A percentile compares a stretch with the other conserved stretches of the same genome.
Conservation (phyloP, 1,284 basidiomycete genomes). For the Malassezia vespertilionis region DNA sequence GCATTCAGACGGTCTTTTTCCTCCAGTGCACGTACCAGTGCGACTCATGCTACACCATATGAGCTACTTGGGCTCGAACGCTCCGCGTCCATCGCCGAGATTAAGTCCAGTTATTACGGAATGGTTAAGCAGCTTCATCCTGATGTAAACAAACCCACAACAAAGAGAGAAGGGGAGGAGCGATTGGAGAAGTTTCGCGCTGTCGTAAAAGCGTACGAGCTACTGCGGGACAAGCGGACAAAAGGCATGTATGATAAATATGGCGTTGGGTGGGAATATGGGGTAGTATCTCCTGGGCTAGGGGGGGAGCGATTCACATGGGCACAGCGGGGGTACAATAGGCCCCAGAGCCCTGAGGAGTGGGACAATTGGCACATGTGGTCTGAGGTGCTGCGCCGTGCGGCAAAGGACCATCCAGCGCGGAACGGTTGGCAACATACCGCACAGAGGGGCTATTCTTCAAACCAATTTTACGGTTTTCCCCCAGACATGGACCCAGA, state of each 20-base stretch:
- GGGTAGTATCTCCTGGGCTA: neutral
- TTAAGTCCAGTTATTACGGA: slow-evolving; percentile 13
- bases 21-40: too few species aligned
- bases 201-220: slow-evolving; percentile 14
- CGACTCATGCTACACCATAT: too few species aligned
- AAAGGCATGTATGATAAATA: slow-evolving; percentile 10
- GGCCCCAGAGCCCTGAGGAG: slow-evolving; percentile 1
- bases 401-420: neutral
- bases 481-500: neutral
- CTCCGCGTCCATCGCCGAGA: slow-evolving; percentile 1
- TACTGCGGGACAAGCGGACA: slow-evolving; percentile 3
- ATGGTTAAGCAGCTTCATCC: slow-evolving; percentile 14
- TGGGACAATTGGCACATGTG: slow-evolving; percentile 17
- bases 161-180: slow-evolving; percentile 1
- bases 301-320: neutral
- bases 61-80: neutral
- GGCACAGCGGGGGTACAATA: neutral
- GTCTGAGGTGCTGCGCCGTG: slow-evolving; percentile 11
- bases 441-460: neutral
- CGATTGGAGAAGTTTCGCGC: slow-evolving; percentile 9
- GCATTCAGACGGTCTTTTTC: too few species aligned
- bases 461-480: slow-evolving; percentile 7
- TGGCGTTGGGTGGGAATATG: slow-evolving; percentile 11
- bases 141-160: neutral
- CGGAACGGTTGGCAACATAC: slow-evolving; percentile 6